Evolutionary conservation across 306 rosid genomes (phyloP).

Genomic region (Acacia acuminata): DNA sequence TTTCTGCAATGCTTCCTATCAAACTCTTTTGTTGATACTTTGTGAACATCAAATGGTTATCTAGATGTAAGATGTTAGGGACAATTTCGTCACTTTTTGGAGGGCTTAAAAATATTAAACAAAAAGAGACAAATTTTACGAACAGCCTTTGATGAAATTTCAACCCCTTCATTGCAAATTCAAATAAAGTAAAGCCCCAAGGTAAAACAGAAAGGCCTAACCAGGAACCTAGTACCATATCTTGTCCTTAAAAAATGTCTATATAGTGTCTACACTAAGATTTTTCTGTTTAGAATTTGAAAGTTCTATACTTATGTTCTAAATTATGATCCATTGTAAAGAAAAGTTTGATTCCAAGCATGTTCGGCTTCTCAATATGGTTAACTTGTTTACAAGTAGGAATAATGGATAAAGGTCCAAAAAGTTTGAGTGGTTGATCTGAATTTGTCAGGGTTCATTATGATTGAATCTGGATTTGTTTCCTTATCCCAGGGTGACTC

Average conservation of each 20-base stretch:
- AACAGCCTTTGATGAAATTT: not conserved
- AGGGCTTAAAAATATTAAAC: not conserved
- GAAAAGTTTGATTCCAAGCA: not conserved
- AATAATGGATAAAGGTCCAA: not conserved
- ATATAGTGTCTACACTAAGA: too few relatives aligned
- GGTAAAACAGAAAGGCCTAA: too few relatives aligned
- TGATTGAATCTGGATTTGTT: conserved; percentile 5
- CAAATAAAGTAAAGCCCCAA: too few relatives aligned
- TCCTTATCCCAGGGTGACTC: conserved; percentile 42
- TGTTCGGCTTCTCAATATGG: not conserved
- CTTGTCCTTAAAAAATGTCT: too few relatives aligned
- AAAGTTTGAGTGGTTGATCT: not conserved
- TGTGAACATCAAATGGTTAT: not conserved
- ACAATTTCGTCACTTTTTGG: not conserved
- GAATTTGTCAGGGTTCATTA: not conserved
- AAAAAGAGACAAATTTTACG: not conserved
- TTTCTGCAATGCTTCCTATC: not conserved
- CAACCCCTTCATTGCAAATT: not conserved
- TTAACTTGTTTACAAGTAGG: not conserved
- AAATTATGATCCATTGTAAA: not conserved
- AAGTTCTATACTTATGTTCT: too few relatives aligned
- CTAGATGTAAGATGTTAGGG: not conserved
- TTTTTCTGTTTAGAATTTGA: too few relatives aligned
- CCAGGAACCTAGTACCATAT: too few relatives aligned
- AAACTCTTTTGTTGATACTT: not conserved